A percentile compares a stretch with the other conserved stretches of the same genome.
Evolutionary conservation across 345 rosid genomes (phyloP).

Genomic region (Xanthoceras sorbifolium): DNA sequence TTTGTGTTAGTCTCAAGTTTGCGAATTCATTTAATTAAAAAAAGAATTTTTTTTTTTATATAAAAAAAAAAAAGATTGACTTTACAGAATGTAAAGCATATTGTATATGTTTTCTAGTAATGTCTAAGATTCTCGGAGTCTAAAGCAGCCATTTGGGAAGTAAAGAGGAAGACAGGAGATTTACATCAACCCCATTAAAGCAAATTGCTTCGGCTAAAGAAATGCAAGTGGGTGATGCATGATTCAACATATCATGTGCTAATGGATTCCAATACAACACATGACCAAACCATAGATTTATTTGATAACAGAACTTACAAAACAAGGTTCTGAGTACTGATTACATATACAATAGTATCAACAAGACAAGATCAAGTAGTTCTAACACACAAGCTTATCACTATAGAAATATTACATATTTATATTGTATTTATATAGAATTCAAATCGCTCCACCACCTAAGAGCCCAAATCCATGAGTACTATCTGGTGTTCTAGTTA

Average conservation of each 20-base stretch:
- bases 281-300: background rate
- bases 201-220: background rate
- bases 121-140: no score
- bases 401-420: background rate
- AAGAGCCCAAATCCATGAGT: background rate
- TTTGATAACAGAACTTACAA: background rate
- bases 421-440: background rate
- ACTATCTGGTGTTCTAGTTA: background rate
- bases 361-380: background rate
- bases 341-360: background rate
- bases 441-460: conserved; percentile 10
- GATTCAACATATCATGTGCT: background rate
- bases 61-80: background rate
- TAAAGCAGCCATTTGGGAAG: background rate
- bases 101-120: no score
- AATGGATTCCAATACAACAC: background rate
- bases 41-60: no score
- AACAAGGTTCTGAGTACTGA: background rate
- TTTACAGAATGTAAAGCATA: background rate
- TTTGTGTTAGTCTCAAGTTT: no score
- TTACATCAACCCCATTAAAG: background rate
- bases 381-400: background rate
- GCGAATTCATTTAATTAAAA: no score
- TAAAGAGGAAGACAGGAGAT: no score
- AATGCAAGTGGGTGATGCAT: background rate